phyloP scores from a whole-genome alignment of 805 yeast species.

The Zygoascus tannicola region DNA sequence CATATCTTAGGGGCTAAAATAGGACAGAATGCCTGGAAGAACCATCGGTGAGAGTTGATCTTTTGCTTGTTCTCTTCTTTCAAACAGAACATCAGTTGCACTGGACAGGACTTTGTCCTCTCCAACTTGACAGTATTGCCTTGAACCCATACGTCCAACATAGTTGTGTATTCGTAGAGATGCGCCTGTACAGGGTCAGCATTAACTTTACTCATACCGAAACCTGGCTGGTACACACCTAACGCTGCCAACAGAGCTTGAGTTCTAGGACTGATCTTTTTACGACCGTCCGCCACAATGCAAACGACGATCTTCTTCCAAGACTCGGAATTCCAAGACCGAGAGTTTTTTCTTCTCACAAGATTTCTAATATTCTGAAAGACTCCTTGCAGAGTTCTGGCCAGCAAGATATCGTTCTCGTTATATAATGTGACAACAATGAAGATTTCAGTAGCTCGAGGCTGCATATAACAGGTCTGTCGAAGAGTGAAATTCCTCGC shows the following conservation, averaged over 20 bases:
- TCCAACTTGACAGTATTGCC: slow-evolving; percentile 48
- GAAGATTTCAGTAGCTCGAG: slow-evolving; percentile 76
- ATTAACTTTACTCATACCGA: slow-evolving; percentile 85
- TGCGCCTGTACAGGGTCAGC: slow-evolving; percentile 76
- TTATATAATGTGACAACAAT: slow-evolving; percentile 85
- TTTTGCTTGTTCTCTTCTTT: slow-evolving; percentile 85
- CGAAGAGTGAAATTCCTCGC: slow-evolving; percentile 64
- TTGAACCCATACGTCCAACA: slow-evolving; percentile 72
- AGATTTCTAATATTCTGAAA: slow-evolving; percentile 78
- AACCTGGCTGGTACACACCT: slow-evolving; percentile 92
- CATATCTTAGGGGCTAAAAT: slow-evolving; percentile 74
- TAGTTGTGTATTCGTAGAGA: slow-evolving; percentile 86
- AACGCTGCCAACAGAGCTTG: slow-evolving; percentile 73
- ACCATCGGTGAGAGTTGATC: slow-evolving; percentile 96
- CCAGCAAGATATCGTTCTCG: slow-evolving; percentile 74
- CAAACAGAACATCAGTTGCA: slow-evolving; percentile 80
- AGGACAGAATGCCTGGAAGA: slow-evolving; percentile 85
- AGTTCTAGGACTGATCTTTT: slow-evolving; percentile 69
- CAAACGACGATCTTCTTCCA: slow-evolving; percentile 93
- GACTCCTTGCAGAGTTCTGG: slow-evolving; percentile 81
- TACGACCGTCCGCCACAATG: slow-evolving; percentile 86
- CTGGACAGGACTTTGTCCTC: slow-evolving; percentile 61
- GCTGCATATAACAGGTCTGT: slow-evolving; percentile 67
- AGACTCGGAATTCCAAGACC: slow-evolving; percentile 88
- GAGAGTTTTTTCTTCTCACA: slow-evolving; percentile 49